Percentiles rank a stretch among this genome's conserved stretches.
Evolutionary conservation across 164 flowering plant species (phyloP).

Genomic region (Paratinospora sagittata): DNA sequence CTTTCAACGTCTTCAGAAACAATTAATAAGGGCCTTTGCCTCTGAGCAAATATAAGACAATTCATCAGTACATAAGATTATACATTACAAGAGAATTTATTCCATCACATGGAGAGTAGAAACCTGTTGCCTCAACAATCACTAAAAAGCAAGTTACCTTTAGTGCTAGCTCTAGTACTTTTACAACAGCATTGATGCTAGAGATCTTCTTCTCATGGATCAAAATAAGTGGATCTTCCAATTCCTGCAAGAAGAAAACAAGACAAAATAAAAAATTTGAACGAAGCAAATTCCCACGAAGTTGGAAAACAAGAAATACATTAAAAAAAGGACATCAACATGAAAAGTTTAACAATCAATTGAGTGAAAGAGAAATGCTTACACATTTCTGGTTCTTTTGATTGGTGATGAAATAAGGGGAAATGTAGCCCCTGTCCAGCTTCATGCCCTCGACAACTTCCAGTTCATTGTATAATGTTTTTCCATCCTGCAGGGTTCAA

Average conservation of each 20-base stretch:
- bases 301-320: too few species aligned
- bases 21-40: constrained; percentile 79
- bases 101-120: not conserved
- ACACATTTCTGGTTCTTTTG: constrained; percentile 94
- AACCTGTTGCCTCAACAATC: constrained; percentile 16
- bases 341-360: too few species aligned
- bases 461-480: constrained; percentile 77
- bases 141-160: constrained; percentile 47
- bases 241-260: constrained; percentile 6
- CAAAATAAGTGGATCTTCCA: constrained; percentile 84
- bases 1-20: constrained; percentile 95
- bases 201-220: constrained; percentile 90
- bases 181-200: constrained; percentile 68
- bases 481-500: constrained; percentile 74
- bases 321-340: too few species aligned
- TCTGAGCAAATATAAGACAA: constrained; percentile 35
- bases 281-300: too few species aligned
- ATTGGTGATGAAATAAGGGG: constrained; percentile 93
- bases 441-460: constrained; percentile 99
- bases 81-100: not conserved
- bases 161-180: constrained; percentile 79
- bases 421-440: constrained; percentile 91
- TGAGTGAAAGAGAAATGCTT: constrained; percentile 25
- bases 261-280: not conserved
- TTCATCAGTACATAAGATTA: not conserved